phyloP scores from a whole-genome alignment of 805 yeast species.

The Yamadazyma laniorum region DNA sequence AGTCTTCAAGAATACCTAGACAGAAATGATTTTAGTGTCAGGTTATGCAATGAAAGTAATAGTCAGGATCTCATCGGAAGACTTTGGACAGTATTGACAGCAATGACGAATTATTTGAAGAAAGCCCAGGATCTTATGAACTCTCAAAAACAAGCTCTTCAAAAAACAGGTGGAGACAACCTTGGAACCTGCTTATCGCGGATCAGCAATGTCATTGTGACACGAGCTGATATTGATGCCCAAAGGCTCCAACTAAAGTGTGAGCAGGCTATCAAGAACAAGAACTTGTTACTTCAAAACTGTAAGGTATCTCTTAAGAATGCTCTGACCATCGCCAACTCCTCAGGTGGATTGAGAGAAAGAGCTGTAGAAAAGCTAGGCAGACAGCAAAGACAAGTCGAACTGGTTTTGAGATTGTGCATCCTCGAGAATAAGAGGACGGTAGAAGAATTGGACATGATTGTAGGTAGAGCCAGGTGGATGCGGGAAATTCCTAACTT shows the following conservation, averaged over 20 bases:
- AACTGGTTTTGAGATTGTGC: conserved; percentile 47
- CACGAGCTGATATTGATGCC: conserved; percentile 51
- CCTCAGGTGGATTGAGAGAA: conserved; percentile 53
- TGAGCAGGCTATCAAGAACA: conserved; percentile 30
- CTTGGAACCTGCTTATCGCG: conserved; percentile 34
- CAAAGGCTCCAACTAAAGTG: conserved; percentile 42
- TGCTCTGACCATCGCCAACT: conserved; percentile 44
- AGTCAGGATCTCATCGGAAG: conserved; percentile 14
- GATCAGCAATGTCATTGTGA: conserved; percentile 44
- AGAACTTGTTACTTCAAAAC: conserved; percentile 34
- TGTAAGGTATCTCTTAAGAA: conserved; percentile 44
- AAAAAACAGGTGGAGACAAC: conserved; percentile 21
- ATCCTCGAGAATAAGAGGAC: conserved; percentile 40
- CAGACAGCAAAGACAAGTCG: conserved; percentile 42
- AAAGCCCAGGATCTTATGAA: conserved; percentile 35
- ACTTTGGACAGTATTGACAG: conserved; percentile 41
- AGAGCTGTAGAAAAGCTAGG: conserved; percentile 40
- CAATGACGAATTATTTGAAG: conserved; percentile 38
- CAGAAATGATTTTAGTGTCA: conserved; percentile 23
- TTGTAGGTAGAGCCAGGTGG: conserved; percentile 34
- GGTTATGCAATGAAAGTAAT: conserved; percentile 5
- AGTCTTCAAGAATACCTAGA: conserved; percentile 45
- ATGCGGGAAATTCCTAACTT: conserved; percentile 23
- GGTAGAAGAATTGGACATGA: conserved; percentile 26
- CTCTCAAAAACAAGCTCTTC: conserved; percentile 16